phyloP scores from a whole-genome alignment of 2,329 filamentous ascomycete genomes.

The Trichophyton mentagrophytes region DNA sequence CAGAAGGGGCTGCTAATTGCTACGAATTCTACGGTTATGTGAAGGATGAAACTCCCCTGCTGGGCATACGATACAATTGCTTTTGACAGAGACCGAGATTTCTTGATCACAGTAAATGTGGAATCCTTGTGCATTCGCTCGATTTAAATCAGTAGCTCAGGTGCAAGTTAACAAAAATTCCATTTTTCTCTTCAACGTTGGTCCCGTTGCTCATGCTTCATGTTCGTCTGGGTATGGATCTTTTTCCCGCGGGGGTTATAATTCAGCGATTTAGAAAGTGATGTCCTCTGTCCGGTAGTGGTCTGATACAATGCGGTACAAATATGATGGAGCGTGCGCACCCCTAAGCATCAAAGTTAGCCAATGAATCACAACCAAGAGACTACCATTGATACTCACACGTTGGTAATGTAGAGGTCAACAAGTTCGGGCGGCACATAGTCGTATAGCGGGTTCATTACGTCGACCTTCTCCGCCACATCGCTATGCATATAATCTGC shows the following conservation, averaged over 20 bases:
- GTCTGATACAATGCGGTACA: constrained; percentile 53
- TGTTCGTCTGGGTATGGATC: neutral
- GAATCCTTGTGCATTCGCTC: constrained; percentile 2
- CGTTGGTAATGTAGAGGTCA: constrained; percentile 56
- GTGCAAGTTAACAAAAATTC: constrained; percentile 4
- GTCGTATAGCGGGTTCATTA: constrained; percentile 69
- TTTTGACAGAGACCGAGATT: neutral
- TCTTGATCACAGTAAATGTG: constrained; percentile 3
- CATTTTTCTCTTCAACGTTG: neutral
- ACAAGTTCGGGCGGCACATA: constrained; percentile 64
- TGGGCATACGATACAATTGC: neutral
- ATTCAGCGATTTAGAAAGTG: constrained; percentile 26
- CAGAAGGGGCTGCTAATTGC: constrained; percentile 1
- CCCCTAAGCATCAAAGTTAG: constrained; percentile 32
- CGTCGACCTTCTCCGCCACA: constrained; percentile 63
- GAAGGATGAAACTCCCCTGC: neutral
- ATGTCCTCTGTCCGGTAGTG: constrained; percentile 54
- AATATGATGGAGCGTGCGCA: constrained; percentile 50
- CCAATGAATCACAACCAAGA: constrained; percentile 9
- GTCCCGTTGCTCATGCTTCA: neutral
- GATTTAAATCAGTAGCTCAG: neutral
- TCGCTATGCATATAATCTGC: constrained; percentile 67
- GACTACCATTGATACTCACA: constrained; percentile 40
- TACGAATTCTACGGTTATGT: constrained; percentile 4
- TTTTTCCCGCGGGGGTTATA: neutral